Evolutionary conservation across 495 filamentous ascomycete genomes (phyloP).

Genomic region (Oleoguttula mirabilis): DNA sequence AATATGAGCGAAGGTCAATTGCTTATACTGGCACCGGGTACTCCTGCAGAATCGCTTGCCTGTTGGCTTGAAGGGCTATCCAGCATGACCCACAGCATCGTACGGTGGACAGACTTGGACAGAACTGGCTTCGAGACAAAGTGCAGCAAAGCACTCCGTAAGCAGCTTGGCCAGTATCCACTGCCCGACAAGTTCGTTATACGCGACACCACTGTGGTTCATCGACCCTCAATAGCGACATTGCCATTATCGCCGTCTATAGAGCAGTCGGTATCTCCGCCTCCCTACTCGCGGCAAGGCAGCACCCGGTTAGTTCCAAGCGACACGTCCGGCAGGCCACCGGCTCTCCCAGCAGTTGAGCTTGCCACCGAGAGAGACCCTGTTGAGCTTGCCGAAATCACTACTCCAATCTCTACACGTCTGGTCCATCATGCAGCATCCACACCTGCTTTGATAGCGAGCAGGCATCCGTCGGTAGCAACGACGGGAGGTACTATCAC

Average conservation of each 20-base stretch:
- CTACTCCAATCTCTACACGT: not conserved
- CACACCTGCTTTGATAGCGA: not conserved
- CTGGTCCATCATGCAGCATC: not conserved
- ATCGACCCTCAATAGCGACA: not conserved
- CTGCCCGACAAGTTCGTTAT: slow-evolving; percentile 2
- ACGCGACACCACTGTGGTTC: not conserved
- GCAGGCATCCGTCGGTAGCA: not conserved
- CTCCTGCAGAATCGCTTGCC: slow-evolving; percentile 7
- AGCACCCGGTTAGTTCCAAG: not conserved
- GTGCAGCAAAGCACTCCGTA: slow-evolving; percentile 3
- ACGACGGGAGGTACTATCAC: no score
- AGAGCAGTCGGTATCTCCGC: not conserved
- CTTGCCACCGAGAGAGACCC: not conserved
- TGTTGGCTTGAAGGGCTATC: slow-evolving; percentile 11
- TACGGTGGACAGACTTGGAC: slow-evolving; percentile 4
- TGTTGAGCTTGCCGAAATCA: not conserved
- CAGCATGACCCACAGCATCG: slow-evolving; percentile 4
- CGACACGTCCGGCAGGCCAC: not conserved
- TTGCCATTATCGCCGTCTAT: not conserved
- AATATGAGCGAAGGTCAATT: slow-evolving; percentile 6
- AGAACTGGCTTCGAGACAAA: slow-evolving; percentile 2
- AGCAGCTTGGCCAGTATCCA: slow-evolving; percentile 5
- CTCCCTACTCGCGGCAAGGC: slow-evolving; percentile 1
- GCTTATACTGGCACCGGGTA: slow-evolving; percentile 2
- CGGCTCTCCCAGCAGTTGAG: not conserved